phyloP scores from a whole-genome alignment of 371 early-diverging fungal species.

The Mucor racemosus region DNA sequence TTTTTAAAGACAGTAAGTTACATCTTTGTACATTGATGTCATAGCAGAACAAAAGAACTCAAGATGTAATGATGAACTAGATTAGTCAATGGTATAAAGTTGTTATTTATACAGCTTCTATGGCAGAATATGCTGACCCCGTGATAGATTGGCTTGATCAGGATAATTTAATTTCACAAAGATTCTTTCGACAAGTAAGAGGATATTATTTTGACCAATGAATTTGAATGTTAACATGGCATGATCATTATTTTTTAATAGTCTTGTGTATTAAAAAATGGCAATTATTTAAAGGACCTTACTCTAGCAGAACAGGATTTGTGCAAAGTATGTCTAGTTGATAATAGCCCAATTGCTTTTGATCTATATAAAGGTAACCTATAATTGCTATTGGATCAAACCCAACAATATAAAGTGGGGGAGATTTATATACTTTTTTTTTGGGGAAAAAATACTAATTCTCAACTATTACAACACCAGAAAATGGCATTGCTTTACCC shows the following conservation, averaged over 20 bases:
- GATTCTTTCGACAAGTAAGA: slow-evolving; percentile 86
- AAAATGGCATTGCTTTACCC: slow-evolving; percentile 86
- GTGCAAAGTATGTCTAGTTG: slow-evolving; percentile 87
- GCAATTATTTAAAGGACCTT: slow-evolving; percentile 91
- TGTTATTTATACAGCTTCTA: slow-evolving; percentile 98
- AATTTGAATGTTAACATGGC: neutral
- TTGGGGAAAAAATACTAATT: neutral
- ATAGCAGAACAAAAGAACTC: neutral
- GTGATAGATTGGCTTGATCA: slow-evolving; percentile 95
- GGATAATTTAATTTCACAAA: slow-evolving; percentile 75
- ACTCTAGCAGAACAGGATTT: slow-evolving; percentile 81
- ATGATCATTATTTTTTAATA: slow-evolving; percentile 10
- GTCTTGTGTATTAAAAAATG: slow-evolving; percentile 77
- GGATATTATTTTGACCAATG: neutral
- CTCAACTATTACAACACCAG: slow-evolving; percentile 36
- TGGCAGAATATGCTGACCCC: slow-evolving; percentile 97
- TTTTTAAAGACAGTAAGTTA: slow-evolving; percentile 83
- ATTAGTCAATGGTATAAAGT: slow-evolving; percentile 96
- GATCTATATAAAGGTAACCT: slow-evolving; percentile 79
- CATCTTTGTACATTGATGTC: neutral
- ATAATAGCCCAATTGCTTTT: slow-evolving; percentile 90
- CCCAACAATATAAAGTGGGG: neutral
- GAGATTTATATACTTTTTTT: neutral
- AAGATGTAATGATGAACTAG: slow-evolving; percentile 32
- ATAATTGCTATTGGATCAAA: neutral